phyloP scores from a whole-genome alignment of 257 asterid genomes.

The Solanum rostratum region DNA sequence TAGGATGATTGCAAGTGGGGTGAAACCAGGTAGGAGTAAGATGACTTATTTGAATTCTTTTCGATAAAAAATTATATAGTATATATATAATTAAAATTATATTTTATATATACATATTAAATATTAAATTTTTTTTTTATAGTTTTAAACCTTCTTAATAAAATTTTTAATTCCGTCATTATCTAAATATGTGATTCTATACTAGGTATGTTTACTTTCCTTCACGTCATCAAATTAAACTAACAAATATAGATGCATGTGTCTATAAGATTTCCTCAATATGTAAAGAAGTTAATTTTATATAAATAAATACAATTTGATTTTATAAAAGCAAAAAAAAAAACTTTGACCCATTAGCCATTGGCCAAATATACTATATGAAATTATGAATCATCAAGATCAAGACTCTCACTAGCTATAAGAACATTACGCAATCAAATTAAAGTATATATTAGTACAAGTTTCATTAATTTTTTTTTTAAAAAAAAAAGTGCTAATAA shows the following conservation, averaged over 20 bases:
- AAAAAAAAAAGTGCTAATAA: neutral
- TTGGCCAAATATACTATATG: neutral
- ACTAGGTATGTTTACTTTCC: neutral
- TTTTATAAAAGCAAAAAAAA: neutral
- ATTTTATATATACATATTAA: no score
- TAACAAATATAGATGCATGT: neutral
- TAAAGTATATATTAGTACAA: neutral
- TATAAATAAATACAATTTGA: neutral
- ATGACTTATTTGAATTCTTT: fast-evolving
- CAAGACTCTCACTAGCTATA: neutral
- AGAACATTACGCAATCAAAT: neutral
- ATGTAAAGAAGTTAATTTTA: neutral
- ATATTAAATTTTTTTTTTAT: no score
- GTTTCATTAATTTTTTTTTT: no score
- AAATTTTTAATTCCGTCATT: no score
- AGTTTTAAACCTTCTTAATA: no score
- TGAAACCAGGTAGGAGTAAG: no score
- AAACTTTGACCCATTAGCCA: neutral
- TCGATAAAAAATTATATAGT: no score
- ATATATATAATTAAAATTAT: no score
- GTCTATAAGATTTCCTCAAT: neutral
- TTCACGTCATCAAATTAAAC: neutral
- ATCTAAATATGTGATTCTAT: no score
- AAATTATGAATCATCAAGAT: neutral
- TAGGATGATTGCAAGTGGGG: neutral